These are phyloP conservation scores for Penicillium argentinense DNA, from an alignment of 495 filamentous ascomycete genomes.

Conservation along the genomic window DNA sequence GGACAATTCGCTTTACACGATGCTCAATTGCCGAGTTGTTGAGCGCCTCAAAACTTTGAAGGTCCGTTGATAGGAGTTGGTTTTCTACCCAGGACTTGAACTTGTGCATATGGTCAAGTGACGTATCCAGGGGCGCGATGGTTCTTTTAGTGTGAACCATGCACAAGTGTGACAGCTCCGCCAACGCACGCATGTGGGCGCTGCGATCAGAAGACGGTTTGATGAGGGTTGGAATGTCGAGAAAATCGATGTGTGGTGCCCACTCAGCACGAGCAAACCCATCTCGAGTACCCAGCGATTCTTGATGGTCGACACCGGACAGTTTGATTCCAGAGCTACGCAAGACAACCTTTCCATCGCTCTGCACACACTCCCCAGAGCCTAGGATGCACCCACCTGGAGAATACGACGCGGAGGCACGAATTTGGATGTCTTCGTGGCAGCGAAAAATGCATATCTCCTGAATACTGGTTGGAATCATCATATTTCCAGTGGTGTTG, in stretches of 20 bases:
- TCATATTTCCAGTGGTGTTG: neutral
- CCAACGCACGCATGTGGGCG: neutral
- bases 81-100: constrained; percentile 9
- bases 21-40: neutral
- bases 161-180: constrained; percentile 5
- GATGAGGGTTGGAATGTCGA: constrained; percentile 6
- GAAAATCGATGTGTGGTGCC: constrained; percentile 17
- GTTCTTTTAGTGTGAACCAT: constrained; percentile 13
- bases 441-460: constrained; percentile 21
- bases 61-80: neutral
- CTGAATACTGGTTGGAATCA: constrained; percentile 30
- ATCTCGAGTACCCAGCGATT: neutral
- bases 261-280: constrained; percentile 4
- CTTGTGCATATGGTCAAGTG: constrained; percentile 8
- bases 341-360: constrained; percentile 5
- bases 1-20: neutral
- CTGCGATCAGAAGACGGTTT: constrained; percentile 5
- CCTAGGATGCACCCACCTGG: constrained; percentile 4
- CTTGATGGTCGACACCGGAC: constrained; percentile 6
- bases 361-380: neutral
- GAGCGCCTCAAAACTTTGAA: neutral
- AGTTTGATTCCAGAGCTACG: constrained; percentile 3
- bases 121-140: neutral
- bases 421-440: neutral
- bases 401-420: constrained; percentile 4